Percentiles rank a stretch among this genome's conserved stretches.
phyloP scores from a whole-genome alignment of 2,329 filamentous ascomycete species.

The Coniochaeta sp. region DNA sequence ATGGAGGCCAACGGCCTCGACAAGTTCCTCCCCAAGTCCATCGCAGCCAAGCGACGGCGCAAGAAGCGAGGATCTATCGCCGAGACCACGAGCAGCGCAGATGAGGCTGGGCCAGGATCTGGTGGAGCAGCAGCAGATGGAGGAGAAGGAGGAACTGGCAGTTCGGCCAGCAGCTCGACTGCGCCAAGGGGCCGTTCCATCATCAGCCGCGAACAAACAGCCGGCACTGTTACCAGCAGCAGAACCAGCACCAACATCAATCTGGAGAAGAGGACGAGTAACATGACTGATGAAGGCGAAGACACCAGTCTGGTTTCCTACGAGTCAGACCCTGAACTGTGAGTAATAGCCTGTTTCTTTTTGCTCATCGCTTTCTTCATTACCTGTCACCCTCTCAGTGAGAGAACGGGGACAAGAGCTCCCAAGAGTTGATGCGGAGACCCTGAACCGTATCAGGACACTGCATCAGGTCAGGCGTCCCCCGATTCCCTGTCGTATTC shows the following conservation, averaged over 20 bases:
- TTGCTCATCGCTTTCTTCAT: slow-evolving; percentile 9
- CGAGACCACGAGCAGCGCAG: slow-evolving; percentile 19
- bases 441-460: slow-evolving; percentile 1
- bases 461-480: not conserved
- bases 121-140: not conserved
- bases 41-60: slow-evolving; percentile 40
- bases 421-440: not conserved
- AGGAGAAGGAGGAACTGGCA: not conserved
- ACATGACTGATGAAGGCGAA: slow-evolving; percentile 8
- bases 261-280: not conserved
- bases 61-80: slow-evolving; percentile 39
- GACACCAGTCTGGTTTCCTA: slow-evolving; percentile 36
- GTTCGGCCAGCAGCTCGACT: slow-evolving; percentile 14
- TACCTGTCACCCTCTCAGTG: not conserved
- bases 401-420: slow-evolving; percentile 25
- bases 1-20: slow-evolving; percentile 30
- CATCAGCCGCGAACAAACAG: slow-evolving; percentile 18
- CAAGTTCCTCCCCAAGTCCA: slow-evolving; percentile 47
- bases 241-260: slow-evolving; percentile 12
- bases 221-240: slow-evolving; percentile 27
- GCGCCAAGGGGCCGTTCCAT: slow-evolving; percentile 12
- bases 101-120: slow-evolving; percentile 7
- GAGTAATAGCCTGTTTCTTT: slow-evolving; percentile 25
- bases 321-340: slow-evolving; percentile 41
- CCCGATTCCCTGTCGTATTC: not conserved